Evolutionary conservation across 306 rosid genomes (phyloP), one percentile per base, ranked within the genome.

Genomic region (Dryas drummondii): DNA sequence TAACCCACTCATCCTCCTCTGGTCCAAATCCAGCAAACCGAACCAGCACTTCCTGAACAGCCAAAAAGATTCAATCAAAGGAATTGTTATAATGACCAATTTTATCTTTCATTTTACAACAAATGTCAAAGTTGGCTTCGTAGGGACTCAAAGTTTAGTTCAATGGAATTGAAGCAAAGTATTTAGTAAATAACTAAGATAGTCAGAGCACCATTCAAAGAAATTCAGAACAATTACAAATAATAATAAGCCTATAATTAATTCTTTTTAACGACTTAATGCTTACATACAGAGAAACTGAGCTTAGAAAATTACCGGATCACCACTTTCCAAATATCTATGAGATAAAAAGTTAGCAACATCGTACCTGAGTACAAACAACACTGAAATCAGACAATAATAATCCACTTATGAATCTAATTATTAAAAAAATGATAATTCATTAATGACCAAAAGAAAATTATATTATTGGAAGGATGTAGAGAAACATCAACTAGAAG

Each of bases 1-100:
- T 96, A 79, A 89, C 74, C 99, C 99, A 96, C 86, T 96, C 99
- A 79, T 96, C 99, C 80, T 96, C 99, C 77, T 96, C 99, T 0
- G 93, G 79, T 80, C 99, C 98, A 81, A 96, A 96, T 75, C 99
- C 99, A 77, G 97, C 69, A 89, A 96, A 96, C 19, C 97, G 84
- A 41, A 96, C 92, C 65, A 92, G 84, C 42, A 90, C 98, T 76
- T 92, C 99, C 99, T 96, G 81, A 81, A 82, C 57, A 73, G n/a
- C 68, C 68, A 82, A 76, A 63, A 80, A 66, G 48, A 72, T 57
- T 50, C 55, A 45, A 66, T 54, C 14, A 63, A 52, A 27, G 57
- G 57, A 55, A n/a, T 17, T 40, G 42, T 52, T n/a, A 52, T 41
- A 70, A n/a, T 14, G 15, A 32, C 47, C 59, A 51, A 32, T 11